Evolutionary conservation across 2,329 filamentous ascomycete genomes (phyloP), one percentile per base, ranked within the genome.

Genomic region (Fusarium sp.): DNA sequence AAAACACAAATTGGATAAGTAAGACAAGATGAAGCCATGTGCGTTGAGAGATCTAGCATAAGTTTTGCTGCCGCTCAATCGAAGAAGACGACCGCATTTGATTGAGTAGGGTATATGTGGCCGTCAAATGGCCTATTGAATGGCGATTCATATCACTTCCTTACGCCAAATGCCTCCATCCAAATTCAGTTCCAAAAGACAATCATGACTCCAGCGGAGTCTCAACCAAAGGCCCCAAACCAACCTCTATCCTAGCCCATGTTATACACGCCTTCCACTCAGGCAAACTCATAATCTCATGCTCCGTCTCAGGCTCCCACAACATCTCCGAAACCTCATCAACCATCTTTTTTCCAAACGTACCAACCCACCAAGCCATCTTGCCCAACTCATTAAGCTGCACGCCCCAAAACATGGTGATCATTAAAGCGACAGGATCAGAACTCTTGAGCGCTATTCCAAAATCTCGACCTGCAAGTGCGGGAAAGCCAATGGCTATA

Each of bases 341-440:
- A 6, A 75, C 73, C 67, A 75, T 71, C 50, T 46, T 65, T 23
- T 56, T 62, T 1, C 73, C 73, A n/a, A 75, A 67, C 0, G 69
- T 65, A 5, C 69, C 70, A 26, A 71, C 67, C 73, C 73, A 75
- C 73, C 73, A 75, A n/a, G 66, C 69, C n/a, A 62, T 48, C 37
- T 65, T 67, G 0, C 73, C 73, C 14, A 75, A 42, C 6, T 61
- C 48, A 10, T 77, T 63, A 14, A 81, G 65, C 54, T 80, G 70
- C 19, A 81, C 78, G 2, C 76, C 75, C 79, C 80, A 82, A 48
- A 80, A 77, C 73, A 81, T 72, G 55, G 80, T 63, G 5, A 81
- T 71, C 16, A 81, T 75, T 34, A 82, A 53, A 18, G 79, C 75
- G 43, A 82, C 72, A 1, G 79, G 80, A 25, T 81, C 78, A 12